phyloP scores from a whole-genome alignment of 495 filamentous ascomycete species.

The Elasticomyces elasticus region DNA sequence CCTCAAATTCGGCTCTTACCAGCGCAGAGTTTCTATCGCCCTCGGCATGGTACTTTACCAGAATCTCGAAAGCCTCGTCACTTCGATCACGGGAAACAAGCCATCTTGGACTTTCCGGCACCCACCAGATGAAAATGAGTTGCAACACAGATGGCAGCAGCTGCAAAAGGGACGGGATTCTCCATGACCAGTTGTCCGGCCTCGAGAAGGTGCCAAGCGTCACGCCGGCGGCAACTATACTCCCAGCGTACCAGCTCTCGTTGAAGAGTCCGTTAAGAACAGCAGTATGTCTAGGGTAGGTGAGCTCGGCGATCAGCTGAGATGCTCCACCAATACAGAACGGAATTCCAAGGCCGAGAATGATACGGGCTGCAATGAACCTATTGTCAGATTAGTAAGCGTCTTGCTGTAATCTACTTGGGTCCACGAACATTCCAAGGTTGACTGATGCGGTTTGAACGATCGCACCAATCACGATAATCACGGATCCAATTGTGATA shows the following conservation, averaged over 20 bases:
- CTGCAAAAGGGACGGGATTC: slow-evolving; percentile 51
- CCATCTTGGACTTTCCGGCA: slow-evolving; percentile 18
- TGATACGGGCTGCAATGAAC: slow-evolving; percentile 56
- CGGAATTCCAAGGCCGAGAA: slow-evolving; percentile 47
- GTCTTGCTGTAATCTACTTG: too few relatives aligned
- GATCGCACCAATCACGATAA: slow-evolving; percentile 65
- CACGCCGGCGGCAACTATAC: slow-evolving; percentile 49
- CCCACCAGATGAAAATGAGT: slow-evolving; percentile 38
- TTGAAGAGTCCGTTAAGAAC: slow-evolving; percentile 61
- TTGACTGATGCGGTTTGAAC: slow-evolving; percentile 52
- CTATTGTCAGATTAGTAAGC: too few relatives aligned
- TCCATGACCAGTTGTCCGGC: slow-evolving; percentile 51
- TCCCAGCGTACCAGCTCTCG: slow-evolving; percentile 53
- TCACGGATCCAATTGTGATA: slow-evolving; percentile 50
- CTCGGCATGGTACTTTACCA: slow-evolving; percentile 40
- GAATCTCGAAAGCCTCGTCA: slow-evolving; percentile 23
- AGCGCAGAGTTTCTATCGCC: slow-evolving; percentile 46
- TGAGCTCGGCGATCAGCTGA: slow-evolving; percentile 54
- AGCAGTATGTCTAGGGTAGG: slow-evolving; percentile 55
- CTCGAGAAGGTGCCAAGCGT: slow-evolving; percentile 50
- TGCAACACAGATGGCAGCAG: slow-evolving; percentile 47
- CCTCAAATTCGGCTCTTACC: slow-evolving; percentile 47
- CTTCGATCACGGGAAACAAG: slow-evolving; percentile 18
- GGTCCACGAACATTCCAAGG: slow-evolving; percentile 31
- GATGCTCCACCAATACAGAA: slow-evolving; percentile 57